Evolutionary conservation across 2,329 filamentous ascomycete genomes (phyloP).

Genomic region (Thelonectria rubi): DNA sequence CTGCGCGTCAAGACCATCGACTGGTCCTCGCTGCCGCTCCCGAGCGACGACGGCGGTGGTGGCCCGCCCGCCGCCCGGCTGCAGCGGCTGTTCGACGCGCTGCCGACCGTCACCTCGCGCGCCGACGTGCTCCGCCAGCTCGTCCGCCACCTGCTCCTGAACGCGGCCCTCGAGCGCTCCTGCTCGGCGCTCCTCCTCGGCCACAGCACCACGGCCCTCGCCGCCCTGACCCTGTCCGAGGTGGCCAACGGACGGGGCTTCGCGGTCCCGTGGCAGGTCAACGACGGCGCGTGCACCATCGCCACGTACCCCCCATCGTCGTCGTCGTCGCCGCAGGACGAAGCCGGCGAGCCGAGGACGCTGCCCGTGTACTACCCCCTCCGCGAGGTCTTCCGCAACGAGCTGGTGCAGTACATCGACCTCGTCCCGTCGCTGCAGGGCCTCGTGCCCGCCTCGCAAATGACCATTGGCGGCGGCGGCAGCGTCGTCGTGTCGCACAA

Average conservation of each 20-base stretch:
- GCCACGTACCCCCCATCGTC: slow-evolving; percentile 41
- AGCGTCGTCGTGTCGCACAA: slow-evolving; percentile 71
- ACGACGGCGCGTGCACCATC: slow-evolving; percentile 69
- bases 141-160: slow-evolving; percentile 74
- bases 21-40: slow-evolving; percentile 58
- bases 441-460: slow-evolving; percentile 54
- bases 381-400: slow-evolving; percentile 84
- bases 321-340: slow-evolving; percentile 35
- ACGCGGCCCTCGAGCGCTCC: slow-evolving; percentile 64
- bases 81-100: slow-evolving; percentile 62
- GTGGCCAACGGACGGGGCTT: slow-evolving; percentile 92
- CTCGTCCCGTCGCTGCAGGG: slow-evolving; percentile 62
- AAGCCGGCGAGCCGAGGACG: slow-evolving; percentile 30
- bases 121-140: slow-evolving; percentile 78
- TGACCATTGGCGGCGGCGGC: slow-evolving; percentile 33
- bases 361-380: slow-evolving; percentile 77
- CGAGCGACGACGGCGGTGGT: slow-evolving; percentile 11
- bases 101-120: slow-evolving; percentile 78
- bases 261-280: slow-evolving; percentile 81
- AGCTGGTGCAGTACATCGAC: slow-evolving; percentile 74
- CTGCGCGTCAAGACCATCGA: slow-evolving; percentile 62
- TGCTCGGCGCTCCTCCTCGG: slow-evolving; percentile 83
- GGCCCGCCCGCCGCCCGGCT: slow-evolving; percentile 55
- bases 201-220: slow-evolving; percentile 86
- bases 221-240: slow-evolving; percentile 84